Conservation (phyloP, 257 asterid species). For the Rhazya stricta region DNA sequence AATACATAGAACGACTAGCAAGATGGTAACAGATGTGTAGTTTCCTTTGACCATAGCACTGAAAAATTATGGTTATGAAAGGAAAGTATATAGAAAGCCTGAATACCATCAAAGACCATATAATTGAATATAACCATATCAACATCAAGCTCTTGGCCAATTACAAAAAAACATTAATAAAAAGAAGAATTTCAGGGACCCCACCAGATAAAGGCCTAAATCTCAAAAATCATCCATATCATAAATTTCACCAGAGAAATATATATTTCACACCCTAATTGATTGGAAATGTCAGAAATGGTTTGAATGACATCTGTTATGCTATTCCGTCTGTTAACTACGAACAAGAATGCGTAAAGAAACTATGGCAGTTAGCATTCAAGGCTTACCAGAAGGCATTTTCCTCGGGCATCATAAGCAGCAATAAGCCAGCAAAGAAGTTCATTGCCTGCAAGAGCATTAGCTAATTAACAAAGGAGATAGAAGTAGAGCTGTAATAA, state of each 20-base stretch:
- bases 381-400: slow-evolving; percentile 88
- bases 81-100: background rate
- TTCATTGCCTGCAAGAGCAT: slow-evolving; percentile 80
- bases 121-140: background rate
- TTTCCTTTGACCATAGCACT: background rate
- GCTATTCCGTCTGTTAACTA: background rate
- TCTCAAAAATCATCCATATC: background rate
- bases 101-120: background rate
- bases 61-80: background rate
- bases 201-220: background rate
- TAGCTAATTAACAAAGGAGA: background rate
- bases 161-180: background rate
- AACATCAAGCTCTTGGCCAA: background rate
- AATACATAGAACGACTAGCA: background rate
- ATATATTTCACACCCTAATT: background rate
- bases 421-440: slow-evolving; percentile 85
- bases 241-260: background rate
- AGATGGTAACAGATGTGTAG: background rate
- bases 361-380: slow-evolving; percentile 19
- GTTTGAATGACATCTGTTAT: background rate
- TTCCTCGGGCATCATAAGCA: slow-evolving; percentile 97
- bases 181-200: background rate
- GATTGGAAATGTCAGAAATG: background rate
- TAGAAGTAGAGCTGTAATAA: background rate
- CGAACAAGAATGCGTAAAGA: background rate